Conservation (phyloP, 1,139 yeast species). For the Scheffersomyces insectosa region DNA sequence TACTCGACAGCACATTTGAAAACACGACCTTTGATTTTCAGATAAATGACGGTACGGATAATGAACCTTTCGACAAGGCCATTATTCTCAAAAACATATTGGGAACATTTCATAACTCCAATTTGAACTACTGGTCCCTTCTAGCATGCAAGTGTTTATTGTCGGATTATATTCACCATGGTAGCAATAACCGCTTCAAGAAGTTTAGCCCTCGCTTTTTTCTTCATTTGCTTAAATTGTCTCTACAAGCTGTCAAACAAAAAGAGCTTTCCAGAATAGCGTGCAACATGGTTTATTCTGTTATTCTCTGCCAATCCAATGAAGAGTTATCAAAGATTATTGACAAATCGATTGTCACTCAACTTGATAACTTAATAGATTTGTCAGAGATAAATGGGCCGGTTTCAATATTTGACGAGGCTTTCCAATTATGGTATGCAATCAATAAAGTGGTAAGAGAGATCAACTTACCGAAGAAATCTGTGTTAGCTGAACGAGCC, state of each 20-base stretch:
- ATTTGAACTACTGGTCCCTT: conserved; percentile 36
- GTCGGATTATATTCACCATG: conserved; percentile 1
- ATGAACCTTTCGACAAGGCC: conserved; percentile 9
- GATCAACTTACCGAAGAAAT: conserved; percentile 20
- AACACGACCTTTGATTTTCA: conserved; percentile 8
- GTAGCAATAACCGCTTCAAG: not conserved
- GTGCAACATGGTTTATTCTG: conserved; percentile 19
- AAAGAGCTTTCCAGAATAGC: conserved; percentile 18
- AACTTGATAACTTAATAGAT: conserved; percentile 51
- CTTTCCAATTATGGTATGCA: conserved; percentile 56
- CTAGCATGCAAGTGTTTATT: conserved; percentile 30
- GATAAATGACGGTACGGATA: not conserved
- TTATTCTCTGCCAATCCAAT: conserved; percentile 13
- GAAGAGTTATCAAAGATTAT: conserved; percentile 15
- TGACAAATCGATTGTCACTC: conserved; percentile 43
- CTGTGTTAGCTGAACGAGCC: conserved; percentile 8
- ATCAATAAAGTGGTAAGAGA: conserved; percentile 36
- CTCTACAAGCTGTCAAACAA: conserved; percentile 49
- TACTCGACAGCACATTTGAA: not conserved
- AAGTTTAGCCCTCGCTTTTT: conserved; percentile 7
- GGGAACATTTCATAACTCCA: conserved; percentile 22
- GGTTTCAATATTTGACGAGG: conserved; percentile 37
- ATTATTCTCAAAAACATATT: conserved; percentile 17
- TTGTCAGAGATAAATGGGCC: conserved; percentile 66
- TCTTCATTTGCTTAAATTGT: conserved; percentile 33